Evolutionary conservation across 169 alveolate genomes (phyloP), one percentile per base, ranked within the genome.

Genomic region (Condylostoma magnum): DNA sequence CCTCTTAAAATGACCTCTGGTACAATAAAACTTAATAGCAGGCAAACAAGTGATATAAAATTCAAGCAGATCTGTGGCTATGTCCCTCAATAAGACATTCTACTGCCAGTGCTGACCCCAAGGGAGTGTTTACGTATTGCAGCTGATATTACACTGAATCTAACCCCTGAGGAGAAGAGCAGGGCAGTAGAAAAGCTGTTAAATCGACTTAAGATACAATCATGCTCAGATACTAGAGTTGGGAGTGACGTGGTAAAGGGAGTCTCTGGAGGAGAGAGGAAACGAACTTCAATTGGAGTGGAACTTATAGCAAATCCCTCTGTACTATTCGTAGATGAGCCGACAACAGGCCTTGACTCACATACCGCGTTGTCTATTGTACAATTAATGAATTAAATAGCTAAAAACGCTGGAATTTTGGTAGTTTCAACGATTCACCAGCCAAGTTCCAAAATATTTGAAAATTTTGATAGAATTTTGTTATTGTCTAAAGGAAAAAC

Each of bases 211-310:
- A 78, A 77, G 68, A 76, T 83, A 54, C 43, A 41, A 22, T 56
- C 67, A 22, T 63, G 79, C 28, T 41, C 63, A 80, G 79, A 88
- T 58, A 82, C 87, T 3, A 66, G 69, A 1, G 84, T 92, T 20
- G 97, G 97, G 0, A 84, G 86, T 60, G 85, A 75, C 47, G 37
- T 58, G 28, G 67, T 75, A 20, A 93, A 88, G 71, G 95, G 97
- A 22, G 84, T 94, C 2, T 89, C 96, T 0, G 97, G 97, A 15
- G 98, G 98, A 31, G 97, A 95, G 67, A 80, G 94, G 57, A 93
- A 90, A 70, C 57, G 98, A 46, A 85, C 90, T 27, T 83, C 96
- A 10, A 88, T 95, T 8, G 98, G 95, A n/a, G 91, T 90, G 27
- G 98, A 94, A 75, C 77, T 95, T 38, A 89, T 95, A 12, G 85